These are phyloP conservation scores for Agaricus bisporus DNA, from an alignment of 768 basidiomycete genomes.

Conservation along the genomic window DNA sequence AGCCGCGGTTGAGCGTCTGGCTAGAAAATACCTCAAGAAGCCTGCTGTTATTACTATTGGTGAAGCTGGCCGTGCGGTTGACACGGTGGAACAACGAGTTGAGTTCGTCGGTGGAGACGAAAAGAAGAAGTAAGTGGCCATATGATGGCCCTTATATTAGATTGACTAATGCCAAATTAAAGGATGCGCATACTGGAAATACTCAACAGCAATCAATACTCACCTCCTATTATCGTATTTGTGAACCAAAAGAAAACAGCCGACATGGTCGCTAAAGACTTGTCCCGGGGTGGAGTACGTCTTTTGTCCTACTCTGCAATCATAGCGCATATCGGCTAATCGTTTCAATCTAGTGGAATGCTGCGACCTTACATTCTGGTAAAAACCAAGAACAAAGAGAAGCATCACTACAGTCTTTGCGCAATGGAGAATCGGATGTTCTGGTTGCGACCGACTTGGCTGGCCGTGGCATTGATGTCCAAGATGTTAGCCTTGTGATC, in stretches of 20 bases:
- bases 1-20: slow-evolving; percentile 89
- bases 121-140: slow-evolving; percentile 80
- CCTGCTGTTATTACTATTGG: slow-evolving; percentile 97
- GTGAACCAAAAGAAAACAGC: slow-evolving; percentile 99
- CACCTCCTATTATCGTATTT: slow-evolving; percentile 95
- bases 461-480: slow-evolving; percentile 98
- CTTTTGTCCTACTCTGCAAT: slow-evolving; percentile 8
- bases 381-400: slow-evolving; percentile 98
- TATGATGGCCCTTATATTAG: background rate
- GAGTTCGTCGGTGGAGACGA: slow-evolving; percentile 92
- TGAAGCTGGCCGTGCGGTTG: slow-evolving; percentile 95
- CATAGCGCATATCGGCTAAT: background rate
- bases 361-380: slow-evolving; percentile 91
- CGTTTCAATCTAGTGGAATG: slow-evolving; percentile 58
- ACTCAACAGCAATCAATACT: slow-evolving; percentile 77
- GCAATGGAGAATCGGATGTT: slow-evolving; percentile 81
- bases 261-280: slow-evolving; percentile 94
- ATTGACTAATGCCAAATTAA: slow-evolving; percentile 10
- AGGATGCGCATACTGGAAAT: slow-evolving; percentile 88
- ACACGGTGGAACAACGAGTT: slow-evolving; percentile 94
- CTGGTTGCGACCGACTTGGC: slow-evolving; percentile 97
- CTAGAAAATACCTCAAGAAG: slow-evolving; percentile 87
- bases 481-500: slow-evolving; percentile 92
- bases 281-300: slow-evolving; percentile 82
- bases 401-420: slow-evolving; percentile 79